Evolutionary conservation across 2,329 filamentous ascomycete species (phyloP).

Genomic region (Neophaeococcomyces mojaviensis): DNA sequence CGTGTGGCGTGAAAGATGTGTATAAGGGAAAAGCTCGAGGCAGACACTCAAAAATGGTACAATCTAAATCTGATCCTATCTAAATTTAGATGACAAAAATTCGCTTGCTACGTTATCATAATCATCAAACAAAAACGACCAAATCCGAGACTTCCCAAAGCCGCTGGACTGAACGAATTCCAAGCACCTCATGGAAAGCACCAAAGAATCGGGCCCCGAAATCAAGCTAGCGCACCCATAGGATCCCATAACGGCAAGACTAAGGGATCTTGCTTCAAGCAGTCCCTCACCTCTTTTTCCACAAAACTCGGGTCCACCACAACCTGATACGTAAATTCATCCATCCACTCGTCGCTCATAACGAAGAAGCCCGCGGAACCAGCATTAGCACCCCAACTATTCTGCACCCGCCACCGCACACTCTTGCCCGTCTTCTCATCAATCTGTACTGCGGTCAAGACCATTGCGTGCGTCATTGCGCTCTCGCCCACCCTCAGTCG

Average conservation of each 20-base stretch:
- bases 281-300: constrained; percentile 57
- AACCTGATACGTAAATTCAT: constrained; percentile 77
- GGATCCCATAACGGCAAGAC: constrained; percentile 73
- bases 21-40: too few species aligned
- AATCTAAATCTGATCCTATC: too few species aligned
- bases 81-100: too few species aligned
- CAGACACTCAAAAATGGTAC: too few species aligned
- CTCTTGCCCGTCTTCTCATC: constrained; percentile 47
- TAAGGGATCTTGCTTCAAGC: constrained; percentile 62
- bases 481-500: constrained; percentile 66
- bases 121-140: too few species aligned
- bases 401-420: constrained; percentile 79
- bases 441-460: constrained; percentile 76
- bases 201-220: too few species aligned
- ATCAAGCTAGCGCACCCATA: constrained; percentile 65
- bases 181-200: too few species aligned
- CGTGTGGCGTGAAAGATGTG: too few species aligned
- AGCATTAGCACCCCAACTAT: constrained; percentile 65
- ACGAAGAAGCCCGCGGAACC: constrained; percentile 82
- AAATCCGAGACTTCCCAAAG: too few species aligned
- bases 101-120: too few species aligned
- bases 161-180: too few species aligned
- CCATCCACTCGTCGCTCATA: constrained; percentile 76
- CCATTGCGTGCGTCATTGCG: constrained; percentile 89
- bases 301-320: constrained; percentile 69